phyloP scores from a whole-genome alignment of 2,329 filamentous ascomycete species.

The Zymoseptoria ardabiliae region DNA sequence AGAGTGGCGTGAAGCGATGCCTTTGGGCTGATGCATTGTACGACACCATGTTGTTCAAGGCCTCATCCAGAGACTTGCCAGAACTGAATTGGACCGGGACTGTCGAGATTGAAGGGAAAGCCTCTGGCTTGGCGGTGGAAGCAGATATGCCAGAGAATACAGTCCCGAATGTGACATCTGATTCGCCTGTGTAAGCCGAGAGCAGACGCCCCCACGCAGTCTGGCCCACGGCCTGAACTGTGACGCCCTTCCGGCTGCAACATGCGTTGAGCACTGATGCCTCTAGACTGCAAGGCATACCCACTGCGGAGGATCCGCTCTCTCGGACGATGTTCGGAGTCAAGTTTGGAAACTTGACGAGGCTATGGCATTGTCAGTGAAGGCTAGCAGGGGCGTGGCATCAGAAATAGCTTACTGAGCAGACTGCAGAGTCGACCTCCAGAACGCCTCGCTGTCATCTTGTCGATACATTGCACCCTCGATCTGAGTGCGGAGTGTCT shows the following conservation, averaged over 20 bases:
- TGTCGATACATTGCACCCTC: slow-evolving; percentile 5
- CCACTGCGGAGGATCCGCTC: slow-evolving; percentile 31
- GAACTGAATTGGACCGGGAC: slow-evolving; percentile 63
- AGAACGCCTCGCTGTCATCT: slow-evolving; percentile 44
- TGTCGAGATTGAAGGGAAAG: slow-evolving; percentile 77
- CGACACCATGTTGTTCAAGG: slow-evolving; percentile 58
- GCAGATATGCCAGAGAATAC: slow-evolving; percentile 68
- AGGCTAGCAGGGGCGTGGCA: neutral
- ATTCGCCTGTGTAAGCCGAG: slow-evolving; percentile 68
- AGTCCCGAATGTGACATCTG: slow-evolving; percentile 66
- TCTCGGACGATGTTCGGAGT: slow-evolving; percentile 49
- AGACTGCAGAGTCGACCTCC: slow-evolving; percentile 44
- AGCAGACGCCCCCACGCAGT: slow-evolving; percentile 72
- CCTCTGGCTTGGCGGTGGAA: slow-evolving; percentile 50
- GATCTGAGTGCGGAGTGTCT: slow-evolving; percentile 37
- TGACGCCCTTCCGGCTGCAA: slow-evolving; percentile 55
- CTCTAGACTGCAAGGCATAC: slow-evolving; percentile 34
- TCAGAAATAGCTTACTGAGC: slow-evolving; percentile 6
- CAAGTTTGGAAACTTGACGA: slow-evolving; percentile 70
- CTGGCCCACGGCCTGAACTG: slow-evolving; percentile 68
- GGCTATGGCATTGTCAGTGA: slow-evolving; percentile 12
- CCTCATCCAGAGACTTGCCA: slow-evolving; percentile 44
- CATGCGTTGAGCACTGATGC: slow-evolving; percentile 46
- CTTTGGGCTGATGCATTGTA: slow-evolving; percentile 59
- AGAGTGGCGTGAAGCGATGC: slow-evolving; percentile 64